A percentile compares a stretch with the other conserved stretches of the same genome.
These are phyloP conservation scores for Backusella tuberculispora DNA, from an alignment of 192 early-diverging fungal genomes.

Conservation along the genomic window DNA sequence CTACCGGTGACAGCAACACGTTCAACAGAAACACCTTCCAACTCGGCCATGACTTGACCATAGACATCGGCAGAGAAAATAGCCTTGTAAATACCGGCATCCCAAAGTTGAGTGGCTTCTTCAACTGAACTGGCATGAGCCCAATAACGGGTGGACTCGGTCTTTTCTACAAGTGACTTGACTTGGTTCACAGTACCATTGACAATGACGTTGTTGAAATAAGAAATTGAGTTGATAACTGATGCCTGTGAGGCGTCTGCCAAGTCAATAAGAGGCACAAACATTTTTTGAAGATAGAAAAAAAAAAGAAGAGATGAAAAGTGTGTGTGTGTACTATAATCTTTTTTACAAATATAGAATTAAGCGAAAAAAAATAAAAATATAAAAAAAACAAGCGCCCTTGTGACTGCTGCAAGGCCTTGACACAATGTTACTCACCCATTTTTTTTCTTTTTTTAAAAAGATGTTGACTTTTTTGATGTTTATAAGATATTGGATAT, in stretches of 20 bases:
- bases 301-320: no score
- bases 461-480: no score
- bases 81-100: slow-evolving; percentile 52
- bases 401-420: no score
- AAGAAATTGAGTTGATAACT: slow-evolving; percentile 16
- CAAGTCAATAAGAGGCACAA: slow-evolving; percentile 26
- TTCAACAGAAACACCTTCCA: slow-evolving; percentile 43
- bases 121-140: slow-evolving; percentile 43
- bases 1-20: slow-evolving; percentile 45
- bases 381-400: background rate
- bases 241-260: slow-evolving; percentile 1
- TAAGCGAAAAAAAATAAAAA: background rate
- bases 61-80: slow-evolving; percentile 43
- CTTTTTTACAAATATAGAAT: background rate
- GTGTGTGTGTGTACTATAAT: no score
- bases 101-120: slow-evolving; percentile 47
- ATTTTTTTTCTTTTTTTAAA: no score
- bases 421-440: no score
- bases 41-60: slow-evolving; percentile 31
- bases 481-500: no score
- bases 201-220: slow-evolving; percentile 19
- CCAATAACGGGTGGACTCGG: slow-evolving; percentile 46
- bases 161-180: slow-evolving; percentile 3
- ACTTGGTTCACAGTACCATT: slow-evolving; percentile 23
- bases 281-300: slow-evolving; percentile 20